Conservation (phyloP, 495 filamentous ascomycete genomes). For the Tuber magnatum region DNA sequence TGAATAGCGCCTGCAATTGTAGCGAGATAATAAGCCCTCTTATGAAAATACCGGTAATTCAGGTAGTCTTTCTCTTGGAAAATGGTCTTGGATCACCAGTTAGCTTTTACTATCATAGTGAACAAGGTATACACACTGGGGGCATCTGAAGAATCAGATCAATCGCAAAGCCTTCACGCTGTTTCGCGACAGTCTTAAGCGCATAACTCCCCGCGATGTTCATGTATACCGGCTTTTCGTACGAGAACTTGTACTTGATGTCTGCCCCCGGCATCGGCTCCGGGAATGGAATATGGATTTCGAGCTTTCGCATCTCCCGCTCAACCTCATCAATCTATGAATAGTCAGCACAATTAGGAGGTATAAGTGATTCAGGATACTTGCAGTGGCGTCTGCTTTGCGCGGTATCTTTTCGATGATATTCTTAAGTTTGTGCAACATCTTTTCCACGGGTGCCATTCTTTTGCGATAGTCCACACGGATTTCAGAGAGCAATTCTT, state of each 20-base stretch:
- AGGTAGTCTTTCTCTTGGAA: constrained; percentile 94
- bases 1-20: constrained; percentile 64
- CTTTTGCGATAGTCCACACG: constrained; percentile 61
- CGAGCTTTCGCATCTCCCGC: constrained; percentile 58
- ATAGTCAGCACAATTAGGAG: constrained; percentile 2
- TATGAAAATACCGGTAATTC: constrained; percentile 89
- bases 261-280: constrained; percentile 64
- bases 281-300: constrained; percentile 71
- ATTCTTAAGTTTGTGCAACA: constrained; percentile 63
- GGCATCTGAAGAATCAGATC: constrained; percentile 88
- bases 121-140: constrained; percentile 38
- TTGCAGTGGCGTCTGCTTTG: constrained; percentile 51
- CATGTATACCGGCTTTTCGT: constrained; percentile 64
- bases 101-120: constrained; percentile 1
- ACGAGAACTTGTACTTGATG: constrained; percentile 72
- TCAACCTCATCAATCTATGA: constrained; percentile 59
- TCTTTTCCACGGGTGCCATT: constrained; percentile 57
- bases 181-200: constrained; percentile 62
- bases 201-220: constrained; percentile 87
- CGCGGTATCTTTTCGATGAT: constrained; percentile 65
- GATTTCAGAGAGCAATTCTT: constrained; percentile 68
- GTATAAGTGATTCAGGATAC: constrained; percentile 16
- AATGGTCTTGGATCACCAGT: constrained; percentile 45
- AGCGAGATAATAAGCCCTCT: constrained; percentile 84
- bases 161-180: constrained; percentile 52